These are phyloP conservation scores for Arabidopsis suecica DNA, from an alignment of 345 rosid genomes.

Conservation along the genomic window DNA sequence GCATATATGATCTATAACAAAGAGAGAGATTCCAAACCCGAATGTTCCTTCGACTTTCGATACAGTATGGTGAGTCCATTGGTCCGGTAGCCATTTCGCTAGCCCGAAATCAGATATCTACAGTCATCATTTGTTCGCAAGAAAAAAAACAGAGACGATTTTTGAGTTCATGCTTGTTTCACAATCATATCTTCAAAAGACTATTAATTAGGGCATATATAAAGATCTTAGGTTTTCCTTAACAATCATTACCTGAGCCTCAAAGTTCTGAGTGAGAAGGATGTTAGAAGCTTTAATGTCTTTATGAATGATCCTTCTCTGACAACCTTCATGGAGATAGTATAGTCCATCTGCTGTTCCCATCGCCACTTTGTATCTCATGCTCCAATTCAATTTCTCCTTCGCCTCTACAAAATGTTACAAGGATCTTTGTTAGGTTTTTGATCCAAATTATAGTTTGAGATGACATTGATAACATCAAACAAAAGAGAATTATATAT, in stretches of 20 bases:
- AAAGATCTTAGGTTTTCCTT: not conserved
- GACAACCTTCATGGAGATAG: constrained; percentile 92
- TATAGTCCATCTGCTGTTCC: constrained; percentile 86
- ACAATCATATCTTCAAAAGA: constrained; percentile 1
- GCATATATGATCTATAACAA: not conserved
- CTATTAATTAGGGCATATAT: not conserved
- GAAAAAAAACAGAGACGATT: not conserved
- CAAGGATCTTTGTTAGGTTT: not conserved
- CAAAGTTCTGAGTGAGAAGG: constrained; percentile 82
- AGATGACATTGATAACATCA: constrained; percentile 3
- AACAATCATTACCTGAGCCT: constrained; percentile 62
- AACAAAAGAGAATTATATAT: constrained; percentile 10
- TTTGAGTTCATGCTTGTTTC: constrained; percentile 1
- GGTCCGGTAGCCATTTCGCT: constrained; percentile 95
- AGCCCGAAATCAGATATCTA: constrained; percentile 98
- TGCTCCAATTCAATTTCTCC: constrained; percentile 67
- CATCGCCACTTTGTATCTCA: constrained; percentile 70
- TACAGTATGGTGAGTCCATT: constrained; percentile 88
- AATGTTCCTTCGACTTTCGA: constrained; percentile 92
- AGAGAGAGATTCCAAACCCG: constrained; percentile 59
- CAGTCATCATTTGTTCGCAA: not conserved
- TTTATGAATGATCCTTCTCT: constrained; percentile 90
- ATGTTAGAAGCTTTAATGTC: constrained; percentile 94
- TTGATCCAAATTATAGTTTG: constrained; percentile 9
- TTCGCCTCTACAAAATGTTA: constrained; percentile 52